Evolutionary conservation across 148 eudicot genomes (phyloP), one percentile per base, ranked within the genome.

Genomic region (Nepenthes gracilis): DNA sequence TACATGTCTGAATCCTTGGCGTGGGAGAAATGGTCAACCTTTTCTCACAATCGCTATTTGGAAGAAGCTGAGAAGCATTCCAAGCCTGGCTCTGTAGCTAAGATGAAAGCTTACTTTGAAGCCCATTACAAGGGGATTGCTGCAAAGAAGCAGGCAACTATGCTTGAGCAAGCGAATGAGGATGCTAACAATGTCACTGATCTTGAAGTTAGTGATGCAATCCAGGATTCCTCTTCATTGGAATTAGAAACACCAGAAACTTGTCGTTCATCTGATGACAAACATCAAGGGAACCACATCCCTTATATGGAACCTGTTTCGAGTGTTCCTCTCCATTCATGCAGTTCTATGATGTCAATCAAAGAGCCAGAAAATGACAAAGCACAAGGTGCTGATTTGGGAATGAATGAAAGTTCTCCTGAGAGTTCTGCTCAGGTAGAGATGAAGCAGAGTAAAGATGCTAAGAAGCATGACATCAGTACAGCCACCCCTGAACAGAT

Each of bases 21-120:
- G 40, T 92, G 96, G 98, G 96, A 78, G 66, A 85, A 78, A 73
- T 82, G 88, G 83, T 85, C 97, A 1, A 53, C 80, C 6, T 92
- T 92, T 67, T 64, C 84, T 38, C 73, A 64, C 60, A 92, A 88
- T 67, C 84, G 86, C 10, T 83, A 88, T 69, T 61, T 88, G 33
- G 96, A 92, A 69, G 97, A 92, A 75, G 96, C 82, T 1, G 82
- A 83, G 75, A 85, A 70, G 54, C 78, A 65, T 59, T 78, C 97
- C 10, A 85, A 75, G 71, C 97, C 96, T 50, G 94, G 96, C 45
- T 85, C 88, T 35, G 98, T 88, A 55, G 94, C 94, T 36, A 76
- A 82, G 77, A 88, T 81, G 86, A 92, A 88, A 61, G 96, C 96
- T 62, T 84, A 78, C 60, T 86, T 88, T 61, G 98, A 92, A 68